Evolutionary conservation across 352 stramenopile genomes (phyloP), one percentile per base, ranked within the genome.

Genomic region (Globisporangium alternatum): DNA sequence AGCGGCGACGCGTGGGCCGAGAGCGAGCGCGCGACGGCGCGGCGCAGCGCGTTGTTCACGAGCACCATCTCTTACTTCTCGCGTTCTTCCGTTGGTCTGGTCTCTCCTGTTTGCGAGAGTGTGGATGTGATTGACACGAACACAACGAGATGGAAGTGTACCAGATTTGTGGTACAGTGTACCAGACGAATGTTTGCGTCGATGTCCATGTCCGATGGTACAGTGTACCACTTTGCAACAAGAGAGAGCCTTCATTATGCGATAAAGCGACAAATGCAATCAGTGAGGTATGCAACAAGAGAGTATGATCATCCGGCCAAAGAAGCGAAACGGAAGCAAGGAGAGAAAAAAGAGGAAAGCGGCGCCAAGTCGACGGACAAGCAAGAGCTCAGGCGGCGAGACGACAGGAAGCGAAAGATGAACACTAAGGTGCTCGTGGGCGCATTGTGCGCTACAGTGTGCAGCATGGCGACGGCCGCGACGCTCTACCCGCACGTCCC

Each of bases 401-500:
- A 55, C 13, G 2, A 37, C 69, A 55, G 60, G 33, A 17, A 74
- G 51, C 68, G 9, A 21, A 57, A 63, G 51, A 83, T 71, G 74
- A 60, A 78, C 28, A 35, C 61, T 28, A 60, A 69, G 43, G 43
- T 52, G 43, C 52, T 75, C 33, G 61, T 49, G 10, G 54, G 41
- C 7, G 35, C 62, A 13, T 45, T 81, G 30, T 62, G 64, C 53
- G 56, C 47, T 45, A 60, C 65, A 44, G 31, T 84, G 43, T 72
- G 76, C 51, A 68, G 68, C 8, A 37, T 59, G 35, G 54, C 60
- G 44, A 49, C 55, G 5, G 59, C 69, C 31, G 43, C 64, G 19
- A 76, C 64, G 30, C 59, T 86, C 43, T 77, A 78, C 59, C 72
- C 75, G 15, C 78, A 91, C 43, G 74, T 86, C 15, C 83, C 83